These are phyloP conservation scores for Agroathelia rolfsii DNA, from an alignment of 1,284 basidiomycete genomes.

Conservation along the genomic window DNA sequence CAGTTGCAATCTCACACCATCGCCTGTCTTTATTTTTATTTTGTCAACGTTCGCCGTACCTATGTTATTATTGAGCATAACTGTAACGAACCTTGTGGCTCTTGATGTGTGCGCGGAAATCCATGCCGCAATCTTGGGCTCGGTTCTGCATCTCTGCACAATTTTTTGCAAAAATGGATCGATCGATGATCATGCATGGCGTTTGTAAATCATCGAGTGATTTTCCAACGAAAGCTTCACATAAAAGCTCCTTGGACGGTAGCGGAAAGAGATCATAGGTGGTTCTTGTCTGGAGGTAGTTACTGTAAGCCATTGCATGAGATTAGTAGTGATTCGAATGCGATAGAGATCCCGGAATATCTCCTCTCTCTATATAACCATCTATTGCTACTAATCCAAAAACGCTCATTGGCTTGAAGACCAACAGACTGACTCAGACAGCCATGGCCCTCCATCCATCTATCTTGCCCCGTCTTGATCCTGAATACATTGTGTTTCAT, in stretches of 20 bases:
- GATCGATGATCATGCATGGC: slow-evolving; percentile 72
- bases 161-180: slow-evolving; percentile 58
- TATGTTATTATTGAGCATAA: slow-evolving; percentile 16
- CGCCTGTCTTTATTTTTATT: slow-evolving; percentile 56
- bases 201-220: slow-evolving; percentile 55
- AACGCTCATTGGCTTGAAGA: no score
- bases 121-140: slow-evolving; percentile 52
- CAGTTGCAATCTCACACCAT: slow-evolving; percentile 65
- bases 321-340: no score
- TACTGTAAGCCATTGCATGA: no score
- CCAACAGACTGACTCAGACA: no score
- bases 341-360: no score
- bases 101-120: slow-evolving; percentile 77
- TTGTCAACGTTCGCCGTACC: slow-evolving; percentile 6
- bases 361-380: no score
- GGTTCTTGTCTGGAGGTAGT: slow-evolving; percentile 44
- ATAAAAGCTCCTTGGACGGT: slow-evolving; percentile 46
- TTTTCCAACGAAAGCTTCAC: slow-evolving; percentile 52
- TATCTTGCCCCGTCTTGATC: slow-evolving; percentile 43
- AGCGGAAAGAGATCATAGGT: slow-evolving; percentile 31
- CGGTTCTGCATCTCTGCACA: slow-evolving; percentile 64
- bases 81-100: slow-evolving; percentile 57
- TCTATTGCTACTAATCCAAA: no score
- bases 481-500: slow-evolving; percentile 56
- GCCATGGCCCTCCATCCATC: slow-evolving; percentile 49